Conservation (phyloP, 164 flowering plant genomes). For the Houttuynia cordata region DNA sequence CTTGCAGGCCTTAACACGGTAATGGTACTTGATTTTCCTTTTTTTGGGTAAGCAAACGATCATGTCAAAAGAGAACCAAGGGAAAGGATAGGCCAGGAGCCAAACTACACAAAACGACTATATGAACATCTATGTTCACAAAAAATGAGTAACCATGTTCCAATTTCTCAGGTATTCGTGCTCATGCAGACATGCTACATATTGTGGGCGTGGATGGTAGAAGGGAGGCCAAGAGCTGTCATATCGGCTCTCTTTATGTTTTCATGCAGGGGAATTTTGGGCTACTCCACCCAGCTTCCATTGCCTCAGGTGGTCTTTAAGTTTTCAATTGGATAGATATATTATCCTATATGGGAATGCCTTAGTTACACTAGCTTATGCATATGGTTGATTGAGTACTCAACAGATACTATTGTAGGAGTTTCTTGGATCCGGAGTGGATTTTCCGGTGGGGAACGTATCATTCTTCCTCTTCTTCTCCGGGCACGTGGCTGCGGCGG, state of each 20-base stretch:
- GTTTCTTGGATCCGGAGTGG: slow-evolving; percentile 80
- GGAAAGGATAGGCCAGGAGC: no score
- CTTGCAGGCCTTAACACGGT: slow-evolving; percentile 87
- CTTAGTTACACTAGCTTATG: no score
- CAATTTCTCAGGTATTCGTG: slow-evolving; percentile 55
- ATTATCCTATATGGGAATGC: not conserved
- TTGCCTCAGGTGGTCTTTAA: slow-evolving; percentile 50
- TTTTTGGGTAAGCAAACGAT: no score
- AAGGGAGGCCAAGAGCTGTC: slow-evolving; percentile 72
- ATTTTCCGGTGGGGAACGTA: slow-evolving; percentile 92
- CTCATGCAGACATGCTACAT: slow-evolving; percentile 79
- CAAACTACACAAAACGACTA: no score
- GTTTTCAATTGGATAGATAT: not conserved
- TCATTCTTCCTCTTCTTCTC: slow-evolving; percentile 91
- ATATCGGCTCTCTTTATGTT: slow-evolving; percentile 76
- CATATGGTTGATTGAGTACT: not conserved
- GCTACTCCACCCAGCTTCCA: slow-evolving; percentile 87
- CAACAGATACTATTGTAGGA: slow-evolving; percentile 26
- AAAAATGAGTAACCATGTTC: no score
- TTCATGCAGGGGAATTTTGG: slow-evolving; percentile 89
- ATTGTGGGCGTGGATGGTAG: slow-evolving; percentile 67
- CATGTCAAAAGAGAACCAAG: no score
- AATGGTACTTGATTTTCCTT: no score
- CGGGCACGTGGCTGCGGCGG: slow-evolving; percentile 86
- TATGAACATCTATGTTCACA: no score